Evolutionary conservation across 2,329 filamentous ascomycete species (phyloP).

Genomic region (Diaporthe aspalathi): DNA sequence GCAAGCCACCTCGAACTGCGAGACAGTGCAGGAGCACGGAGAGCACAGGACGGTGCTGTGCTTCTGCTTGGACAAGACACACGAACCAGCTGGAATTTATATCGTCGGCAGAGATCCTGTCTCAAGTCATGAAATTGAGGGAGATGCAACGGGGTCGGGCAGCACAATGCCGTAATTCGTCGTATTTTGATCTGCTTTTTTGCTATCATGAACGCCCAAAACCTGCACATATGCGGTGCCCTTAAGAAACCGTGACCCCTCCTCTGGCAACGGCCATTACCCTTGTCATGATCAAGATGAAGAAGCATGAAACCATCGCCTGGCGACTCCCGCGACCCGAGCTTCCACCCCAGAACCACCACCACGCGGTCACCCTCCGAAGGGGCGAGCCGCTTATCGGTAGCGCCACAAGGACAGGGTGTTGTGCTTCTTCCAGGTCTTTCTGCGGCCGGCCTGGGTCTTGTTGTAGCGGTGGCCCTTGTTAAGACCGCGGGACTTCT

Average conservation of each 20-base stretch:
- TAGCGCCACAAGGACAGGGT: constrained; percentile 99
- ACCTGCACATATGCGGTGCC: constrained; percentile 39
- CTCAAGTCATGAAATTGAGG: not conserved
- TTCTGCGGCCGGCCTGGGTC: constrained; percentile 94
- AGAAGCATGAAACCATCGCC: constrained; percentile 34
- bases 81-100: not conserved
- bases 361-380: constrained; percentile 28
- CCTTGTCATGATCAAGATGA: constrained; percentile 33
- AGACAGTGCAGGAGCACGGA: not conserved
- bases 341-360: not conserved
- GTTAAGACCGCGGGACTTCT: constrained; percentile 99
- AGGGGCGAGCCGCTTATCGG: constrained; percentile 70
- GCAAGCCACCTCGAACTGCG: not conserved
- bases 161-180: constrained; percentile 40
- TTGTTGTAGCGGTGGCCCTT: constrained; percentile 99
- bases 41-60: not conserved
- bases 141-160: constrained; percentile 35
- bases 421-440: constrained; percentile 99
- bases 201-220: constrained; percentile 41
- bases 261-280: constrained; percentile 34
- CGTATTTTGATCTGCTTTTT: constrained; percentile 39
- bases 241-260: constrained; percentile 38
- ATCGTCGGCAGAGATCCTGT: not conserved
- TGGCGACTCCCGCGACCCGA: constrained; percentile 34
- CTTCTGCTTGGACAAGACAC: not conserved